Evolutionary conservation across 768 basidiomycete genomes (phyloP), one percentile per base, ranked within the genome.

Genomic region (Clitopilus hobsonii): DNA sequence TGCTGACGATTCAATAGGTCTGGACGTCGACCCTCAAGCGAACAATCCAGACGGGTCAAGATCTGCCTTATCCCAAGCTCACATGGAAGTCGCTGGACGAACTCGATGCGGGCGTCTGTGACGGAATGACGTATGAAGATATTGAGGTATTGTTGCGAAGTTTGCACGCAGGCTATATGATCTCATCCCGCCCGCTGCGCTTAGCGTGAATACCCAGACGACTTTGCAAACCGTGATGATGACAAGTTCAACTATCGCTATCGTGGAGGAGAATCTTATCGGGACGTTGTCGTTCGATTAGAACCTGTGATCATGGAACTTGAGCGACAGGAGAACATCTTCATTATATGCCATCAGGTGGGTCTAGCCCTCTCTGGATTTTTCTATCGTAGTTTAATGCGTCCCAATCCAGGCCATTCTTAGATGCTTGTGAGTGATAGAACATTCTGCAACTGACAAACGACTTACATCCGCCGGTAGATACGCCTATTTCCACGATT

Each of bases 241-340:
- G 97, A 99, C 77, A 99, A 99, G 72, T 99, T 97, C 71, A 98
- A 98, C 71, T 99, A 99, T 70, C 85, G 97, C 25, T 98, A 98
- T 69, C 82, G 97, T 62, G 94, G 87, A 63, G 97, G 97, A 53
- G 97, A 99, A 73, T 97, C 94, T 1, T 99, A 99, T 69, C 86
- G 97, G 30, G 97, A 99, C 65, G 96, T 99, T 8, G 94, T 97
- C 11, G 83, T 92, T 3, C 84, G 96, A 32, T 75, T 99, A 24
- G 97, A 99, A 67, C 97, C 97, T 22, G 90, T 98, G 52, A 99
- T 99, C 62, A 98, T 99, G 93, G 97, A 99, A 69, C 79, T 99
- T 22, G 97, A 99, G 70, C 79, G 97, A 53, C 97, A 98, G 69
- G 91, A 96, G 70, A 96, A 99, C 67, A 94, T 99, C 55, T 71